Evolutionary conservation across 805 yeast species (phyloP), one percentile per base, ranked within the genome.

Genomic region (Lipomyces chichibuensis): DNA sequence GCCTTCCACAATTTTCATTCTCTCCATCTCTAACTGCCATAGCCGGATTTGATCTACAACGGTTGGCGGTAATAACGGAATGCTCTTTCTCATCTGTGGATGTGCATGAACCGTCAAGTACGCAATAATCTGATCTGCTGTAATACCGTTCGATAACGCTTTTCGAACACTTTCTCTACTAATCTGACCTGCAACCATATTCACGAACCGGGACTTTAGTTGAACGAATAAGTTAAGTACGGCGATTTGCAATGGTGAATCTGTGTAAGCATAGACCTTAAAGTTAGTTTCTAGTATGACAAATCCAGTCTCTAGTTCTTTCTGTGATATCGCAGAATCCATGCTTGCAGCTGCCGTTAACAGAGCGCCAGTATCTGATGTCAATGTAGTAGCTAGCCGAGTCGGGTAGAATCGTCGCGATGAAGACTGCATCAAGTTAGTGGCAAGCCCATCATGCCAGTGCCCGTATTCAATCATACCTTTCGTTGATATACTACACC

Each of bases 21-120:
- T 85, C 77, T 95, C 98, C 80, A 93, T 79, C 76, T 95, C 99
- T 67, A 95, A 81, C 80, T 95, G 98, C 99, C 99, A 95, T 62
- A 95, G 82, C 75, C 88, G 88, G 73, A 95, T 91, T 77, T 95
- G 99, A 78, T 95, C 99, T 0, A 91, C 90, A n/a, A 95, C 97
- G 0, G 97, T 95, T 0, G 98, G 97, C 2, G 98, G 98, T 13
- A 95, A 88, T 88, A 66, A 87, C 73, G 69, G 84, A 76, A 71
- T 87, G 83, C 7, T 83, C 78, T 88, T 83, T 64, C 87, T 80
- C 95, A 94, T 90, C 76, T 92, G 97, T 1, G 96, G 90, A 79
- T 94, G 98, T 0, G 98, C 97, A 80, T 95, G 97, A 0, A 92
- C 85, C 70, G 91, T 92, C 57, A 95, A 78, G 76, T 94, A 95